Evolutionary conservation across 2,329 filamentous ascomycete genomes (phyloP), one percentile per base, ranked within the genome.

Genomic region (Neoascochyta sp.): DNA sequence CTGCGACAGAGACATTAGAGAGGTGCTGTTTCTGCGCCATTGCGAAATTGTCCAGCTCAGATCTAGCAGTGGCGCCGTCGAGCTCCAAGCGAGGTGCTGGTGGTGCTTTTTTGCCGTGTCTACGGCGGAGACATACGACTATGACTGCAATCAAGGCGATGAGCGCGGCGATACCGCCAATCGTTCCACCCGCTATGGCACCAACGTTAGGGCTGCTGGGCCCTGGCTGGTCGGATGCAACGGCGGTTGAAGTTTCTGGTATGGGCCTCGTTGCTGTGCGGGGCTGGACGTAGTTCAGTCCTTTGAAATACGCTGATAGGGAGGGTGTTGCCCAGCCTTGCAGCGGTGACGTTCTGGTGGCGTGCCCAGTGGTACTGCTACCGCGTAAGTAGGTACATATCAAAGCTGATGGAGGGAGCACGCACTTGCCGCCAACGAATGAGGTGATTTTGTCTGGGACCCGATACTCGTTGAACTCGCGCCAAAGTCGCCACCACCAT

Each of bases 201-300:
- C 50, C 56, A 6, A 39, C 35, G 23, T 57, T 48, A 0, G 34
- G 35, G n/a, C 29, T 26, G 4, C 27, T 34, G 15, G 11, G 13
- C 4, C 12, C 11, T 10, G 25, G n/a, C 12, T 13, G 14, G 16
- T 21, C 22, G 18, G n/a, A 13, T 22, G 28, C 19, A 16, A 22
- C 9, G 21, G 32, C 4, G 9, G 34, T 12, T 20, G 38, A 7
- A 10, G 27, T 19, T 14, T 13, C 19, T 16, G 41, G 38, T 26
- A 69, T 46, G 5, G 57, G 39, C 12, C 74, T 65, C 1, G 73
- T 78, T 1, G 75, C 65, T 3, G 65, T 65, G 10, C 75, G 65
- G 4, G 54, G 48, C 2, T 63, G 50, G 2, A 68, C 54, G 5
- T 57, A 54, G 9, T 70, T 69, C 9, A 62, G 64, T 18, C 72